A percentile compares a stretch with the other conserved stretches of the same genome.
These are phyloP conservation scores for Apiospora malaysiana DNA, from an alignment of 2,329 filamentous ascomycete species.

Conservation along the genomic window DNA sequence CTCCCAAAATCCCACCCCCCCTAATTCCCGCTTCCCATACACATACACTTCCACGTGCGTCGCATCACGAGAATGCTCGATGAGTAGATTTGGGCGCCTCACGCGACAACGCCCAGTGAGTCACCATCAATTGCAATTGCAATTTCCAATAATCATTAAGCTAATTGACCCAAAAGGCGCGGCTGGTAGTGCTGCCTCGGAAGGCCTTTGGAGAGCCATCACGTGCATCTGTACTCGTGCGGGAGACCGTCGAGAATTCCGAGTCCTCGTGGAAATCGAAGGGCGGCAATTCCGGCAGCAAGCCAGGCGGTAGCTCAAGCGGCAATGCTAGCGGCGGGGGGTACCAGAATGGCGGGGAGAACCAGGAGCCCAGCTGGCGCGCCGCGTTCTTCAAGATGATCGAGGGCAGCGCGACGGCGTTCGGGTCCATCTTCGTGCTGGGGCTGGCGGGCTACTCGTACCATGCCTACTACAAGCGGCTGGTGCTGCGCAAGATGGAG, in stretches of 20 bases:
- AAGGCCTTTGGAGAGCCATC: constrained; percentile 14
- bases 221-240: not conserved
- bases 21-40: not conserved
- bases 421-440: constrained; percentile 75
- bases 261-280: not conserved
- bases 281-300: not conserved
- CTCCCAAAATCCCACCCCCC: not conserved
- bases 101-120: constrained; percentile 17
- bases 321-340: not conserved
- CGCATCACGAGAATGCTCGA: constrained; percentile 1
- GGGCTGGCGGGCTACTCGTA: constrained; percentile 78
- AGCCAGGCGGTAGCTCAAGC: too few relatives aligned
- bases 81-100: constrained; percentile 15
- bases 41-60: not conserved
- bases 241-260: not conserved
- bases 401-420: constrained; percentile 76
- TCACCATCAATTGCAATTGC: too few relatives aligned
- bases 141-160: not conserved
- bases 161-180: not conserved
- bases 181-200: constrained; percentile 18
- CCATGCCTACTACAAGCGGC: constrained; percentile 84
- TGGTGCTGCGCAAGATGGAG: constrained; percentile 91
- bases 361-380: not conserved
- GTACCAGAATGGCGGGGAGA: not conserved
- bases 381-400: constrained; percentile 64